Base-by-base conservation (phyloP, 2,329 filamentous ascomycete species). In the Aureobasidium subglaciale region DNA sequence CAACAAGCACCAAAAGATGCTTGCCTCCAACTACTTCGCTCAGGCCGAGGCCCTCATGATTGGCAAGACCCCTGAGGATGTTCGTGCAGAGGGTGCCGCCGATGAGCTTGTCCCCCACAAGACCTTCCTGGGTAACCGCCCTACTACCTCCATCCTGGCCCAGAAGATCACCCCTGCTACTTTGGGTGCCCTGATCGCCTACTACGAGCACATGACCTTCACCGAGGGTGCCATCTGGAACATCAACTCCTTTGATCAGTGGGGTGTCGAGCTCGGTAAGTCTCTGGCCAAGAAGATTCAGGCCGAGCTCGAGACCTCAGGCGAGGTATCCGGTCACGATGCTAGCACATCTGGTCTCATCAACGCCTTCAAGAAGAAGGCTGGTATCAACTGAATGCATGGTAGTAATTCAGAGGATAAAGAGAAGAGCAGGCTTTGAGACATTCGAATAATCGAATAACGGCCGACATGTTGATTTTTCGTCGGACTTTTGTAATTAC, bases 221-320 rank as follows among this genome's bases (percentile, higher is more conserved):
- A 95, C 89, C 34, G 93, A 99, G 77, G 93, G 93, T 66, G 92
- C 91, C 52, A 80, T 99, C 70, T 99, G 93, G 93, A 95, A 97
- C 77, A 96, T 99, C 80, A 99, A 99, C 83, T 90, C 86, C 68
- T 99, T 97, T 70, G 93, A 99, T 77, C 93, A 99, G 80, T 99
- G 93, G 93, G 93, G 93, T 75, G 93, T 99, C 41, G 93, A 99
- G 80, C 79, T 99, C 60, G 93, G 93, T 72, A 99, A 99, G 86
- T 85, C 87, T 37, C 78, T 99, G 63, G 93, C 93, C 59, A 97
- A 80, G 74, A 79, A 78, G 68, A 81, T 73, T 57, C 69, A 75
- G 61, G 71, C 75, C 67, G 93, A 99, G 79, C 81, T 99, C 58
- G 90, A 96, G 62, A 80, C 86, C 68, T 73, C 80, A n/a, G 88